Evolutionary conservation across 2,329 filamentous ascomycete genomes (phyloP).

Genomic region (Dactylellina parvicollis): DNA sequence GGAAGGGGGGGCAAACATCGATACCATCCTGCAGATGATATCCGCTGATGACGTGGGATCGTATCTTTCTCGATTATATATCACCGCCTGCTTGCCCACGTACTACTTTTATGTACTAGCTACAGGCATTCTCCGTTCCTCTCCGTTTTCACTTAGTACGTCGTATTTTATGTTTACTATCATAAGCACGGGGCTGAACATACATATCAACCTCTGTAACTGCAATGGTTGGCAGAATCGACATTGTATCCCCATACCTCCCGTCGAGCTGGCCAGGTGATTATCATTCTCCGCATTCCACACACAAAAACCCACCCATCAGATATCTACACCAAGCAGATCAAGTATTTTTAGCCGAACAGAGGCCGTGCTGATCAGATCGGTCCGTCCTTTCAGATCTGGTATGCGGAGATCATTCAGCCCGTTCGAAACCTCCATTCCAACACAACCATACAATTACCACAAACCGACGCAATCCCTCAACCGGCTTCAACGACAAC

Average conservation of each 20-base stretch:
- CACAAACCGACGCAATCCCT: too few species aligned
- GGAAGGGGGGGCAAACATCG: too few species aligned
- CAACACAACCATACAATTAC: constrained; percentile 41
- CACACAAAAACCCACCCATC: constrained; percentile 5
- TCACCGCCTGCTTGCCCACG: constrained; percentile 8
- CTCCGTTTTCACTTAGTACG: too few species aligned
- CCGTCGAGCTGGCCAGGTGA: too few species aligned
- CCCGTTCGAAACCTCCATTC: constrained; percentile 37
- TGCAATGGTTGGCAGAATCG: too few species aligned
- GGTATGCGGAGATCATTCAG: constrained; percentile 12
- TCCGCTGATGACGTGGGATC: not conserved
- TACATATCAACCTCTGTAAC: too few species aligned
- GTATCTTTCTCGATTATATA: constrained; percentile 1
- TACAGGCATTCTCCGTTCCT: not conserved
- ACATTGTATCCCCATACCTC: too few species aligned
- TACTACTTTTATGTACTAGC: not conserved
- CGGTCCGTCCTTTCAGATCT: not conserved
- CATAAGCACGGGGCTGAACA: too few species aligned
- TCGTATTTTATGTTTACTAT: too few species aligned
- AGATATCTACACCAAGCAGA: constrained; percentile 1
- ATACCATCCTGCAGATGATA: constrained; percentile 1
- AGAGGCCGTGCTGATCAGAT: constrained; percentile 14
- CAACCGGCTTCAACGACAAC: not conserved
- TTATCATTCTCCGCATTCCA: constrained; percentile 36
- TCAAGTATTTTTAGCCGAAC: constrained; percentile 10